phyloP scores from a whole-genome alignment of 202 grass and related monocot genomes.

The Tripidium arundinaceum region DNA sequence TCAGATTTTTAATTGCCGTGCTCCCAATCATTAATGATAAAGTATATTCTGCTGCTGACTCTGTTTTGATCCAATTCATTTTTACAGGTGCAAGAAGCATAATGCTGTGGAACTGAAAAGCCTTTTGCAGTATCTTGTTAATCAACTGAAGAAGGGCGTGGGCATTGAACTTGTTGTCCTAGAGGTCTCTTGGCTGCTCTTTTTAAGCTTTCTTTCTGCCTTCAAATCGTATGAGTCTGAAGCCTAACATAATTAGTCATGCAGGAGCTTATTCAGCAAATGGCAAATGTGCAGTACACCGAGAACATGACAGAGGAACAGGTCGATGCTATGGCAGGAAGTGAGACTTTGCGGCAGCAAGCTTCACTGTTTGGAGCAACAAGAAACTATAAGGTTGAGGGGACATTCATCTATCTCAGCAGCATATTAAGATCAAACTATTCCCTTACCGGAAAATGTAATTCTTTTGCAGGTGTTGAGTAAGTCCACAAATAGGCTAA shows the following conservation, averaged over 20 bases:
- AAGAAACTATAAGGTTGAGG: conserved; percentile 84
- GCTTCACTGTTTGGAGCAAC: conserved; percentile 77
- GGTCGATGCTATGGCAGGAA: conserved; percentile 94
- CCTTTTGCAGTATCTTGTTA: conserved; percentile 97
- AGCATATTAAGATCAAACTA: conserved; percentile 13
- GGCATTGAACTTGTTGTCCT: conserved; percentile 89
- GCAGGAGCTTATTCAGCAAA: conserved; percentile 98
- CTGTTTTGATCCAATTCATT: conserved; percentile 18
- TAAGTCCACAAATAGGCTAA: conserved; percentile 88
- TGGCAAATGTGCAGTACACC: conserved; percentile 97
- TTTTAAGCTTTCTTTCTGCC: conserved; percentile 18
- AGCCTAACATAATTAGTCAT: conserved; percentile 23
- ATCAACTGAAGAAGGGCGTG: conserved; percentile 86
- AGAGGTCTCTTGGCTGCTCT: conserved; percentile 50
- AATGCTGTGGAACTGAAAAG: conserved; percentile 91
- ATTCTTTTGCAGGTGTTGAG: conserved; percentile 62
- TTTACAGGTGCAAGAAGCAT: conserved; percentile 93
- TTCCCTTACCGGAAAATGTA: background rate
- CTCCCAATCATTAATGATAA: background rate
- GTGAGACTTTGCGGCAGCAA: conserved; percentile 86
- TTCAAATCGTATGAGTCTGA: conserved; percentile 19
- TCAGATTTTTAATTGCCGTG: conserved; percentile 13
- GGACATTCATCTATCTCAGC: conserved; percentile 8
- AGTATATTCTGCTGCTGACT: conserved; percentile 10
- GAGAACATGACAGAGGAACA: conserved; percentile 99